Evolutionary conservation across 2,329 filamentous ascomycete genomes (phyloP).

Genomic region (Metarhizium robertsii): DNA sequence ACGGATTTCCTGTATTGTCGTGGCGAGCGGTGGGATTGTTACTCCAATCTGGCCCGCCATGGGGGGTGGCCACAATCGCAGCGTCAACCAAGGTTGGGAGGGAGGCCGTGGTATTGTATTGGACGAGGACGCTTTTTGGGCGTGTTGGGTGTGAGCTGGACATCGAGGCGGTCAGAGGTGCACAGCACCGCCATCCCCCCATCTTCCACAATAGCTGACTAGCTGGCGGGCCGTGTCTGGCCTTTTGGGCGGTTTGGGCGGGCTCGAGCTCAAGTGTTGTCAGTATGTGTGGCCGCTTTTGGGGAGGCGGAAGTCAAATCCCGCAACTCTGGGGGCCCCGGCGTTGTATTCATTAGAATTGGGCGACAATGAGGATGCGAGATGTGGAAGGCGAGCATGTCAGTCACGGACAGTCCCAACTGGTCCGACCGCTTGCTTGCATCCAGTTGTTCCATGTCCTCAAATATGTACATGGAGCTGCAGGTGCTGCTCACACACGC

Average conservation of each 20-base stretch:
- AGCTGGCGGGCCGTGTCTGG: neutral
- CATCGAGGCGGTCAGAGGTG: conserved; percentile 4
- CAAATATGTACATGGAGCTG: neutral
- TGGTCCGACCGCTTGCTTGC: neutral
- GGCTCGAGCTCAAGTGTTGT: neutral
- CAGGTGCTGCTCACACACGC: neutral
- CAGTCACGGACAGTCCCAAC: neutral
- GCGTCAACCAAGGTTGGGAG: neutral
- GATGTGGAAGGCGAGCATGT: neutral
- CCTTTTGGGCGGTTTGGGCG: neutral
- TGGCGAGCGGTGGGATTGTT: neutral
- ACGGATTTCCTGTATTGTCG: neutral
- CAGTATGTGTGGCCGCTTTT: neutral
- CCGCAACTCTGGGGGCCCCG: neutral
- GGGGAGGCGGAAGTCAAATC: neutral
- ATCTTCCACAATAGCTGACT: neutral
- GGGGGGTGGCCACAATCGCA: neutral
- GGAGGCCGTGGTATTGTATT: neutral
- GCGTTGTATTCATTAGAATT: neutral
- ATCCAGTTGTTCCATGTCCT: neutral
- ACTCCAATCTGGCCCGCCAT: neutral
- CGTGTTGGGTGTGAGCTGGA: neutral
- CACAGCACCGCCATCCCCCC: neutral
- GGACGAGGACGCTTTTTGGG: neutral
- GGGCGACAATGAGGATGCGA: neutral